Evolutionary conservation across 805 yeast genomes (phyloP).

Genomic region (Candida berthetii): DNA sequence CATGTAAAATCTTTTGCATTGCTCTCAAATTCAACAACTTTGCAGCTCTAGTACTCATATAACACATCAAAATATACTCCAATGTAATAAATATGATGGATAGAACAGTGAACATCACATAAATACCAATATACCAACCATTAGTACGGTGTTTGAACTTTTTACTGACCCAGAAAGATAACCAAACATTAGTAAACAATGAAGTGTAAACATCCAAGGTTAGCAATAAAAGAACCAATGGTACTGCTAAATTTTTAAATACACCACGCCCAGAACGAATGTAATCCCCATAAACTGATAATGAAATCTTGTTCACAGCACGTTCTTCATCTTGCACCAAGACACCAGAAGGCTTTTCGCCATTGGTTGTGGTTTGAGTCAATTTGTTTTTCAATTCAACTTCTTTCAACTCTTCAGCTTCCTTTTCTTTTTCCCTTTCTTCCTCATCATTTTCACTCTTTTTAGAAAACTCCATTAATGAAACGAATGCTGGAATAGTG

Average conservation of each 20-base stretch:
- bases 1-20: conserved; percentile 51
- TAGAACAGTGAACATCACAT: conserved; percentile 53
- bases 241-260: conserved; percentile 24
- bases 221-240: conserved; percentile 18
- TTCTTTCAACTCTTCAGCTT: conserved; percentile 20
- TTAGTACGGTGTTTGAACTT: conserved; percentile 40
- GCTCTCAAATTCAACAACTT: conserved; percentile 57
- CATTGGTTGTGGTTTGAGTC: conserved; percentile 3
- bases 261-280: conserved; percentile 50
- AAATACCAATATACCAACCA: conserved; percentile 69
- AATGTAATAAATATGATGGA: conserved; percentile 35
- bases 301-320: conserved; percentile 49
- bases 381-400: conserved; percentile 6
- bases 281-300: conserved; percentile 44
- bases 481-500: conserved; percentile 36
- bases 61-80: conserved; percentile 41
- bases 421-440: conserved; percentile 22
- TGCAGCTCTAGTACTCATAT: conserved; percentile 49
- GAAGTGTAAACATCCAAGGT: conserved; percentile 41
- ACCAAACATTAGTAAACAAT: conserved; percentile 67
- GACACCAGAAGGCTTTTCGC: conserved; percentile 24
- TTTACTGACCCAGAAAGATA: conserved; percentile 71
- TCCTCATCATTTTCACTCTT: conserved; percentile 21
- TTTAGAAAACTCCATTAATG: conserved; percentile 38
- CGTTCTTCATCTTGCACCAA: conserved; percentile 45